A percentile compares a stretch with the other conserved stretches of the same genome.
Evolutionary conservation across 179 eudicot species (phyloP).

Genomic region (Amaranthus tricolor): DNA sequence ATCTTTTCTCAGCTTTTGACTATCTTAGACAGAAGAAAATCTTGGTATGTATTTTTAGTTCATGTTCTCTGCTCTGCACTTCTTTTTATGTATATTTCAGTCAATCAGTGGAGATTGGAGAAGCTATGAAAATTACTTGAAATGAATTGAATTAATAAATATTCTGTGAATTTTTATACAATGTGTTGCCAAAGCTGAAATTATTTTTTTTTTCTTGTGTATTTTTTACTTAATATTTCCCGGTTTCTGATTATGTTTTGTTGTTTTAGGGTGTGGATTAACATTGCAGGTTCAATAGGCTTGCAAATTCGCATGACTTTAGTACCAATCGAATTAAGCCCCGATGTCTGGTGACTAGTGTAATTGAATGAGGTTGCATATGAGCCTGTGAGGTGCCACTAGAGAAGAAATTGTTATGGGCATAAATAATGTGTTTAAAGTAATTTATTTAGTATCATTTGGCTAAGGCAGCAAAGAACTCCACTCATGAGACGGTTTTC

Average conservation of each 20-base stretch:
- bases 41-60: conserved; percentile 49
- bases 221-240: neutral
- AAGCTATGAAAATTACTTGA: neutral
- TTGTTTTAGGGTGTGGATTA: neutral
- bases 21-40: conserved; percentile 80
- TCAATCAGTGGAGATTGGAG: neutral
- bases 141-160: neutral
- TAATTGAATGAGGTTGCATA: neutral
- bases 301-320: neutral
- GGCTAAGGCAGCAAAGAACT: no score
- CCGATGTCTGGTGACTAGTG: neutral
- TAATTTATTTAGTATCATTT: no score
- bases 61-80: conserved; percentile 10
- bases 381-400: neutral
- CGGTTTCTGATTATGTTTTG: neutral
- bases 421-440: no score
- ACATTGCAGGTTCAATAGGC: neutral
- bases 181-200: neutral
- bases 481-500: no score
- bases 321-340: neutral
- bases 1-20: conserved; percentile 87
- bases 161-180: neutral
- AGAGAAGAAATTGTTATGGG: no score
- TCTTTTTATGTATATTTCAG: neutral
- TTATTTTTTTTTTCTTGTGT: neutral